Conservation (phyloP, 352 stramenopile genomes). For the Phytophthora multivora region DNA sequence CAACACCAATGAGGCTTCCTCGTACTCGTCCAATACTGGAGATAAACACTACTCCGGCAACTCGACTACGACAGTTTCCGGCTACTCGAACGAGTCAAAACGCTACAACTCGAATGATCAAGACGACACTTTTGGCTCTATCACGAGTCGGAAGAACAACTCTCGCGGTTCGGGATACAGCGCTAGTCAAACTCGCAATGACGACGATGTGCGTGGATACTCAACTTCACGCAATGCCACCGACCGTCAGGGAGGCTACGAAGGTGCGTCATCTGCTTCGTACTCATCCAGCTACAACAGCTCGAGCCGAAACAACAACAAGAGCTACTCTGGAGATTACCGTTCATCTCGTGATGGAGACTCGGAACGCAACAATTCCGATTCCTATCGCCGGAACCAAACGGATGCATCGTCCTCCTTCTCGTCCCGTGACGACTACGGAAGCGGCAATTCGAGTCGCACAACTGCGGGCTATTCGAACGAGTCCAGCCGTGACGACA, state of each 20-base stretch:
- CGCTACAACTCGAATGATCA: neutral
- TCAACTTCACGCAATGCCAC: too few species aligned
- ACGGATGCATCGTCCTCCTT: neutral
- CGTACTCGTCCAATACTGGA: constrained; percentile 1
- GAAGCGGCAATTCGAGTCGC: neutral
- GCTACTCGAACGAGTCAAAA: neutral
- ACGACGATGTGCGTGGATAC: too few species aligned
- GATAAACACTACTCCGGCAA: neutral
- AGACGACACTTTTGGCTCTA: too few species aligned
- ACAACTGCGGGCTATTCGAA: neutral
- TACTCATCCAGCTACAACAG: too few species aligned
- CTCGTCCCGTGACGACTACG: neutral
- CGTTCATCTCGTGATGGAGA: neutral
- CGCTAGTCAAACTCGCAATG: too few species aligned
- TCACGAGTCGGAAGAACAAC: too few species aligned
- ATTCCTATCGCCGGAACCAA: neutral
- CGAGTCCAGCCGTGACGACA: neutral
- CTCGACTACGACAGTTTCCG: neutral
- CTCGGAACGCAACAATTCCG: neutral
- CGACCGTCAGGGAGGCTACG: too few species aligned
- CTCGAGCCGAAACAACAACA: neutral
- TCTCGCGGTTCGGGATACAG: too few species aligned
- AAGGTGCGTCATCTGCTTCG: too few species aligned
- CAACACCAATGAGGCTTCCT: neutral
- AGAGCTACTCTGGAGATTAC: neutral